Percentiles rank a stretch among this genome's conserved stretches.
Evolutionary conservation across 2,329 filamentous ascomycete genomes (phyloP).

Genomic region (Paecilomyces formosus): DNA sequence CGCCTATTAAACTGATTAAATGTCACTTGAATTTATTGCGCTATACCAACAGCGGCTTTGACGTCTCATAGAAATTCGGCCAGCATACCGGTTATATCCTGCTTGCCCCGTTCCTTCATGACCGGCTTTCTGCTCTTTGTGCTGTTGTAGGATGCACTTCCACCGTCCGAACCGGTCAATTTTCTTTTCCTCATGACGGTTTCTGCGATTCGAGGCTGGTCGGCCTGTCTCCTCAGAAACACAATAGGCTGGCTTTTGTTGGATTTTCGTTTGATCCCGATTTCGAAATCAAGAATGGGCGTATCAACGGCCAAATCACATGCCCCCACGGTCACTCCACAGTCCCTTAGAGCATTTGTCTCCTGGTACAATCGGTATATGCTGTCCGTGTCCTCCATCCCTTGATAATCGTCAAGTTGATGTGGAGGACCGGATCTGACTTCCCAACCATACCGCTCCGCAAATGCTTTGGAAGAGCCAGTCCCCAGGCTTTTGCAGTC

Average conservation of each 20-base stretch:
- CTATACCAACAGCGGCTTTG: neutral
- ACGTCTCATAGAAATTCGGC: conserved; percentile 19
- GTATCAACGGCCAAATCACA: conserved; percentile 4
- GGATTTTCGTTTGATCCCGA: conserved; percentile 9
- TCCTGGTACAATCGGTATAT: conserved; percentile 12
- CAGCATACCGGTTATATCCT: conserved; percentile 20
- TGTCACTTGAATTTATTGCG: neutral
- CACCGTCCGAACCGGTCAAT: neutral
- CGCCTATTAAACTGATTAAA: neutral
- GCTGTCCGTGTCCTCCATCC: conserved; percentile 1
- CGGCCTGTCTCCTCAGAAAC: conserved; percentile 2
- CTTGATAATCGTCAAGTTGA: neutral
- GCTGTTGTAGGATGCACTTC: neutral
- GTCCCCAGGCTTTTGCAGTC: conserved; percentile 22
- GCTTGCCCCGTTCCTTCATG: conserved; percentile 18
- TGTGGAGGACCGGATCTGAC: neutral
- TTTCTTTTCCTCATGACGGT: conserved; percentile 5
- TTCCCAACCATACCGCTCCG: conserved; percentile 22
- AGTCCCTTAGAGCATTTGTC: conserved; percentile 1
- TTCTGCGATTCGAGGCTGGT: neutral
- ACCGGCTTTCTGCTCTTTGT: conserved; percentile 9
- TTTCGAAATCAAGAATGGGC: conserved; percentile 18
- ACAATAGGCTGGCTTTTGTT: conserved; percentile 3
- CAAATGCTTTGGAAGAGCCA: conserved; percentile 10
- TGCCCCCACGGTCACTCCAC: neutral